Conservation (phyloP, 2,329 filamentous ascomycete genomes). For the Aureobasidium zeae region DNA sequence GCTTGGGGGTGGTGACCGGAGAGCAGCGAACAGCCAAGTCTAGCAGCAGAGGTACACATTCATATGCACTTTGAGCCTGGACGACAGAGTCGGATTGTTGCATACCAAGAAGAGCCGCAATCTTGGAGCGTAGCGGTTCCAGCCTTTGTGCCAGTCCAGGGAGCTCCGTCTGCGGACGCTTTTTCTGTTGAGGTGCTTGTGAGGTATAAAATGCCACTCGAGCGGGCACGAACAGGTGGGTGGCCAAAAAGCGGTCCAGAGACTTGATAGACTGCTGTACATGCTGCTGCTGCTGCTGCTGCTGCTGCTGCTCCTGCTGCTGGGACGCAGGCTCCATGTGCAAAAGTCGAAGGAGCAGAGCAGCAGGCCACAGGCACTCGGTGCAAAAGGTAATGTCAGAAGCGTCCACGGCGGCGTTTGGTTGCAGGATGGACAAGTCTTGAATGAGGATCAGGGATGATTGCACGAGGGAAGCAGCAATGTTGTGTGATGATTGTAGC, state of each 20-base stretch:
- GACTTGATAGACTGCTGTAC: neutral
- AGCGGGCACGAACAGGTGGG: conserved; percentile 35
- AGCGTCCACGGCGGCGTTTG: neutral
- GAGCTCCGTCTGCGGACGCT: conserved; percentile 14
- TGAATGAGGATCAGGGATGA: conserved; percentile 6
- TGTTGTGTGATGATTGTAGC: neutral
- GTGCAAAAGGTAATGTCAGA: conserved; percentile 20
- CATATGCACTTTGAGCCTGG: neutral
- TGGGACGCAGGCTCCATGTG: no score
- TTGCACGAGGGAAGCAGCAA: neutral
- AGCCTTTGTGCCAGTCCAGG: neutral
- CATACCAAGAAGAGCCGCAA: neutral
- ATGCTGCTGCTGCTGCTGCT: neutral
- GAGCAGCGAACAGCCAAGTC: conserved; percentile 35
- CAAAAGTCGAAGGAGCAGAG: conserved; percentile 18
- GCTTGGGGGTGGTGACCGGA: conserved; percentile 32
- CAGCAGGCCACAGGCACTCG: conserved; percentile 22
- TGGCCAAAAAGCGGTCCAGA: conserved; percentile 33
- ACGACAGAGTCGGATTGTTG: neutral
- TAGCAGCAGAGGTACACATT: conserved; percentile 24
- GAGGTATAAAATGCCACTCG: conserved; percentile 28
- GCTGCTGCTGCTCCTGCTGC: neutral
- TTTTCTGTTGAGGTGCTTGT: conserved; percentile 19
- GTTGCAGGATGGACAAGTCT: conserved; percentile 6
- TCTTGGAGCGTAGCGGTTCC: conserved; percentile 5